A percentile compares a stretch with the other conserved stretches of the same genome.
These are phyloP conservation scores for Uncinocarpus reesii DNA, from an alignment of 2,329 filamentous ascomycete genomes.

Conservation along the genomic window DNA sequence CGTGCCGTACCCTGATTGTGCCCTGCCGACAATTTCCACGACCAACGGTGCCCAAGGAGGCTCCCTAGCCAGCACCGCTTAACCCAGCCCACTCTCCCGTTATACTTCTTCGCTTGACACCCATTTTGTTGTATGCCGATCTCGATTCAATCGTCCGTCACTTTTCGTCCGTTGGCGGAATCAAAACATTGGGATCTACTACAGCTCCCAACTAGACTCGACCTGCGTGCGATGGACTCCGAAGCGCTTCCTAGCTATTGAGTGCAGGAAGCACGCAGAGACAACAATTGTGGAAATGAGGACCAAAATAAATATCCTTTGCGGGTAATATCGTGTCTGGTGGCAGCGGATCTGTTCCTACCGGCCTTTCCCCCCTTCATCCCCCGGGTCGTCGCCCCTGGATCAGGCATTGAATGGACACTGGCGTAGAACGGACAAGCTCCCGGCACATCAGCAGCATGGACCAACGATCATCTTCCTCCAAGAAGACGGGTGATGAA, in stretches of 20 bases:
- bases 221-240: conserved; percentile 6
- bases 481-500: conserved; percentile 12
- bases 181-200: conserved; percentile 6
- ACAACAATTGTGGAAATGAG: conserved; percentile 9
- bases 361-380: not conserved
- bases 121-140: not conserved
- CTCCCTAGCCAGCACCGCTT: not conserved
- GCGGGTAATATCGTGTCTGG: conserved; percentile 1
- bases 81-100: not conserved
- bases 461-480: conserved; percentile 8
- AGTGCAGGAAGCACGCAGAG: conserved; percentile 8
- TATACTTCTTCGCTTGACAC: not conserved
- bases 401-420: not conserved
- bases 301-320: conserved; percentile 5
- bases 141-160: not conserved
- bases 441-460: conserved; percentile 3
- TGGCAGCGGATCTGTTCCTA: not conserved
- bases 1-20: not conserved
- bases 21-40: not conserved
- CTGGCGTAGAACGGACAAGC: not conserved
- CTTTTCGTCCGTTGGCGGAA: not conserved
- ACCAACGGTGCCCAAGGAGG: not conserved
- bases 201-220: not conserved
- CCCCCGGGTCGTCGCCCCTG: not conserved
- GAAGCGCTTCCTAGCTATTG: conserved; percentile 5